Base-by-base conservation (phyloP, 768 basidiomycete genomes). In the Russula sp. region DNA sequence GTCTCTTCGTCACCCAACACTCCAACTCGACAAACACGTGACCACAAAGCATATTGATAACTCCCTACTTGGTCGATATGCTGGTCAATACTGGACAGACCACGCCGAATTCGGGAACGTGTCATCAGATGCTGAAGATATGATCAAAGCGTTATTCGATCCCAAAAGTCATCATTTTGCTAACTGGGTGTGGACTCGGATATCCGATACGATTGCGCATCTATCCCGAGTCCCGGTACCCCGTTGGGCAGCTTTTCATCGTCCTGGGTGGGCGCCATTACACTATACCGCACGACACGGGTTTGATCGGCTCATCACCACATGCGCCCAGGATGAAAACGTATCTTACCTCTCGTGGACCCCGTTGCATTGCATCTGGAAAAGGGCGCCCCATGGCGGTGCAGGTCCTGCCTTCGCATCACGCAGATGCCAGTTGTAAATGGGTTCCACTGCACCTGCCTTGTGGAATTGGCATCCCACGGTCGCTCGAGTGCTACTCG, bases 11-110 rank as follows among this genome's bases (percentile, higher is more conserved):
- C 10, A 8, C 62, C 1, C 49, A 42, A 22, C 57, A 1, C 48
- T 63, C 16, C 46, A 54, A 5, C 34, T 42, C 5, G 56, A 55
- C 52, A 6, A 48, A 8, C 40, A 42, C 28, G 30, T 63, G n/a
- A 58, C 36, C 30, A 18, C 38, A 18, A 10, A 9, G 7, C 2
- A 1, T 5, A 14, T 57, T 10, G 7, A 58, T 18, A 9, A 51
- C 1, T 38, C 34, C 7, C 60, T 52, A 4, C 60, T 61, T 18
- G 52, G 52, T 24, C 8, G 3, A 8, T 63, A 63, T 44, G 62
- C 62, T 11, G 62, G 48, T 8, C 11, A 4, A 7, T 20, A 58
- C 34, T 63, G 56, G 62, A 14, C 49, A 1, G 38, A 22, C 2
- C 56, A 63, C 11, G 55, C 50, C 0, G 48, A 40, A 3, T 24